Percentiles rank a stretch among this genome's conserved stretches.
These are phyloP conservation scores for Haplosporangium gracile DNA, from an alignment of 192 early-diverging fungal species.

Conservation along the genomic window DNA sequence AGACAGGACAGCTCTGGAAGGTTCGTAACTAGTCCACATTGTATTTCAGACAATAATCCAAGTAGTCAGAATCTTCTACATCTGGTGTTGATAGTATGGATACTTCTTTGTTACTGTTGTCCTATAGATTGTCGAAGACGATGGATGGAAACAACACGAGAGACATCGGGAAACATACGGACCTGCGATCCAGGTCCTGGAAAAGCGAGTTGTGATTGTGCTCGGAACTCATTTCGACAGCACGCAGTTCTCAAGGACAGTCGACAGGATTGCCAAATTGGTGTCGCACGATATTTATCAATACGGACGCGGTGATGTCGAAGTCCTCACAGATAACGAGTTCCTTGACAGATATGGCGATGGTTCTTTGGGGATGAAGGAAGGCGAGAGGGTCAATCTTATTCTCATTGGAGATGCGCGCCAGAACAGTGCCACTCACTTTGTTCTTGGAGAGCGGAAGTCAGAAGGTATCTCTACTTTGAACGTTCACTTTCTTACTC, in stretches of 20 bases:
- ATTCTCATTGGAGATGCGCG: slow-evolving; percentile 72
- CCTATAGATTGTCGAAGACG: slow-evolving; percentile 7
- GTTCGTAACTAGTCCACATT: neutral
- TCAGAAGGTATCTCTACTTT: slow-evolving; percentile 56
- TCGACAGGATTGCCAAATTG: slow-evolving; percentile 66
- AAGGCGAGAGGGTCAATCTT: slow-evolving; percentile 58
- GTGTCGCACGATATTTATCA: slow-evolving; percentile 76
- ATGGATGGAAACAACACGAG: slow-evolving; percentile 55
- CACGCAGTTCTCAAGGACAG: slow-evolving; percentile 24
- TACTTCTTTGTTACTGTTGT: neutral
- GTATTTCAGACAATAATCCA: neutral
- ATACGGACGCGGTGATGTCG: slow-evolving; percentile 71
- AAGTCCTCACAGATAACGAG: slow-evolving; percentile 71
- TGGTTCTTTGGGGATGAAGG: slow-evolving; percentile 6
- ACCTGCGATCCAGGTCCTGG: slow-evolving; percentile 62
- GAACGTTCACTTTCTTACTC: neutral
- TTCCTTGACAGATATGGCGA: slow-evolving; percentile 54
- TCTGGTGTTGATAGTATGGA: neutral
- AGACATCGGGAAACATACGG: slow-evolving; percentile 76
- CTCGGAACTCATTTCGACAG: slow-evolving; percentile 15
- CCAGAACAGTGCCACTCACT: slow-evolving; percentile 67
- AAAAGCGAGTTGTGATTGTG: slow-evolving; percentile 29
- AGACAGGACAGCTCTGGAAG: slow-evolving; percentile 22
- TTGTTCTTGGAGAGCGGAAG: slow-evolving; percentile 38
- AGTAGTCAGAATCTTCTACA: neutral